phyloP scores from a whole-genome alignment of 148 eudicot species.

The Rhododendron molle region DNA sequence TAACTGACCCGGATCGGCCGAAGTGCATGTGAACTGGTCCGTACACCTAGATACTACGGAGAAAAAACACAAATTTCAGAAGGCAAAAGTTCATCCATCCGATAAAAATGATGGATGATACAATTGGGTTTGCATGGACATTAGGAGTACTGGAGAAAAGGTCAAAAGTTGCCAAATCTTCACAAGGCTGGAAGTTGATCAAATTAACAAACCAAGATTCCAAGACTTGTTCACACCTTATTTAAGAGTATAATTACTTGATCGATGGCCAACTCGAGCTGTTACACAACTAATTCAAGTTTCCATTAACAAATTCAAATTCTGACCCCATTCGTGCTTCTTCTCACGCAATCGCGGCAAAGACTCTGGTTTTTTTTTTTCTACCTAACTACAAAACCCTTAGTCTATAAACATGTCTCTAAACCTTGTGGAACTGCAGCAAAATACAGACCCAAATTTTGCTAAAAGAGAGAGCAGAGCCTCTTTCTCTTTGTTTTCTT shows the following conservation, averaged over 20 bases:
- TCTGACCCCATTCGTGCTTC: too few relatives aligned
- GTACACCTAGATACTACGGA: rapidly evolving
- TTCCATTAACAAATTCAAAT: not conserved
- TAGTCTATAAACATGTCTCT: not conserved
- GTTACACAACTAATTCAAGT: not conserved
- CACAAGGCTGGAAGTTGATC: not conserved
- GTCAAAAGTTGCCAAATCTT: not conserved
- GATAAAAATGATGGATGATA: too few relatives aligned
- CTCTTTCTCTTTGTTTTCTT: not conserved
- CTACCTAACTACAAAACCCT: not conserved
- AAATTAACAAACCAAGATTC: not conserved
- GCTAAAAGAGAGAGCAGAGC: not conserved
- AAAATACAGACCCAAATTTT: too few relatives aligned
- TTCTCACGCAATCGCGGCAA: not conserved
- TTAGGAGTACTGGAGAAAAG: not conserved
- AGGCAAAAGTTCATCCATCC: too few relatives aligned
- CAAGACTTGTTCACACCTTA: not conserved
- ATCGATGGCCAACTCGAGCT: not conserved
- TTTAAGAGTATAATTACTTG: too few relatives aligned
- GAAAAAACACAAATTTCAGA: not conserved
- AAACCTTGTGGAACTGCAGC: not conserved
- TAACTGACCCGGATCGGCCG: not conserved
- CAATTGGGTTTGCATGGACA: not conserved
- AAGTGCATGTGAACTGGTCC: not conserved
- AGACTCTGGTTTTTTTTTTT: not conserved